Evolutionary conservation across 2,329 filamentous ascomycete species (phyloP), one percentile per base, ranked within the genome.

Genomic region (Aurifilum marmelostoma): DNA sequence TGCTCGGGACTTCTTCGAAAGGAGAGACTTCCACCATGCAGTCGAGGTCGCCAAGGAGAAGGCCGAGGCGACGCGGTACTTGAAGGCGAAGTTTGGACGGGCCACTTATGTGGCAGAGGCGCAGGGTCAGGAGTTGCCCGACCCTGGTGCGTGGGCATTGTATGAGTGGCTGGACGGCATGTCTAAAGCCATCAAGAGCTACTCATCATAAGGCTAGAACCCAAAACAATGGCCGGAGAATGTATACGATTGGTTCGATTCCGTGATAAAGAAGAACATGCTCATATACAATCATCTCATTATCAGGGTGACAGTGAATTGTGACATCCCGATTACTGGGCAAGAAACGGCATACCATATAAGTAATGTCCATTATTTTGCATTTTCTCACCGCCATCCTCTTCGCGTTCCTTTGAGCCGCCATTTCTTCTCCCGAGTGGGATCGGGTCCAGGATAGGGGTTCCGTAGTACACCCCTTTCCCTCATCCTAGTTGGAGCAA

Each of bases 101-200:
- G 76, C 76, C 1, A 74, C 75, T 3, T 77, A 77, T 41, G 75
- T 77, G 1, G 74, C 73, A 1, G 76, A 77, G 60, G 74, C 75
- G 2, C 71, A 73, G 37, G 73, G 72, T 1, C 75, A 77, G 62
- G 73, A 74, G 59, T 62, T 77, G 11, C 76, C 76, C 7, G 76
- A 77, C 24, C 76, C 76, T 1, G 75, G 76, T 0, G 76, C 76
- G n/a, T 77, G 76, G 76, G 76, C 76, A 3, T 61, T 77, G 16
- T 77, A 75, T 61, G 76, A 77, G 73, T 65, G 54, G 67, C 21
- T 68, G 39, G 29, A 54, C 7, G 67, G 67, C 12, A 68, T 68
- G 67, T 50, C 54, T 7, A 37, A 37, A 29, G 67, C 54, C 14
- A 54, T 66, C 21, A 65, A 66, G 67, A 29, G 21, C 2, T 68